Conservation (phyloP, 352 stramenopile species). For the Elongisporangium prolatum region DNA sequence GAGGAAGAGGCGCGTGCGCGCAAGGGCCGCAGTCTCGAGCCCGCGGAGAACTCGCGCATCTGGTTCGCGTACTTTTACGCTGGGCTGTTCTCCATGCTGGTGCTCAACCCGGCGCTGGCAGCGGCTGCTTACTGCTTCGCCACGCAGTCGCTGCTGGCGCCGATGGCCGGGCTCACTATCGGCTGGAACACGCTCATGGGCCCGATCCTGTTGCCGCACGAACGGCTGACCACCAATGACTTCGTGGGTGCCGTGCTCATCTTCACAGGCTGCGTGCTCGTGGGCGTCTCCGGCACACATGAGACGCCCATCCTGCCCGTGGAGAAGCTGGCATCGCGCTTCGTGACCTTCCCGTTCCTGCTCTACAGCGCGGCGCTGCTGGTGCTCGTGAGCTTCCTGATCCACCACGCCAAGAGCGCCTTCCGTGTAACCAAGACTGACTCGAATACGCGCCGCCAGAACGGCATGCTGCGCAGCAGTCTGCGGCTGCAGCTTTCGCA, state of each 20-base stretch:
- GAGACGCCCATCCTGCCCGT: conserved; percentile 53
- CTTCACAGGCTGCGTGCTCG: conserved; percentile 71
- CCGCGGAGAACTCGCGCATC: conserved; percentile 14
- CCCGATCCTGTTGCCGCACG: conserved; percentile 60
- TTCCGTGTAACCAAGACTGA: conserved; percentile 41
- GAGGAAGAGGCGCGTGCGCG: conserved; percentile 20
- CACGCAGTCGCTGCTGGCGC: conserved; percentile 74
- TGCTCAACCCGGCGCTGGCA: conserved; percentile 65
- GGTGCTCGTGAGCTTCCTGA: conserved; percentile 38
- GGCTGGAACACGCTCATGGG: conserved; percentile 81
- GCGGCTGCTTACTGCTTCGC: conserved; percentile 73
- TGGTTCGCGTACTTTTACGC: conserved; percentile 72
- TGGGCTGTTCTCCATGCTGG: conserved; percentile 66
- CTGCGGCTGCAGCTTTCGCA: conserved; percentile 26
- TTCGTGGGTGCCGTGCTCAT: conserved; percentile 73
- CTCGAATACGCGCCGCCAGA: too few species aligned
- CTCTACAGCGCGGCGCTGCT: conserved; percentile 45
- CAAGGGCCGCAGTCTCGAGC: conserved; percentile 18
- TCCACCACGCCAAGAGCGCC: conserved; percentile 47
- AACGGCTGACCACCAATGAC: conserved; percentile 67
- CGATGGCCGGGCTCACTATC: conserved; percentile 78
- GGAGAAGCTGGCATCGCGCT: conserved; percentile 44
- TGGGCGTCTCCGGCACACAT: conserved; percentile 67
- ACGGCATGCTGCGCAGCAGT: too few species aligned
- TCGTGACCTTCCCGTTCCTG: conserved; percentile 59